Base-by-base conservation (phyloP, 164 flowering plant genomes). In the Kalanchoe fedtschenkoi region DNA sequence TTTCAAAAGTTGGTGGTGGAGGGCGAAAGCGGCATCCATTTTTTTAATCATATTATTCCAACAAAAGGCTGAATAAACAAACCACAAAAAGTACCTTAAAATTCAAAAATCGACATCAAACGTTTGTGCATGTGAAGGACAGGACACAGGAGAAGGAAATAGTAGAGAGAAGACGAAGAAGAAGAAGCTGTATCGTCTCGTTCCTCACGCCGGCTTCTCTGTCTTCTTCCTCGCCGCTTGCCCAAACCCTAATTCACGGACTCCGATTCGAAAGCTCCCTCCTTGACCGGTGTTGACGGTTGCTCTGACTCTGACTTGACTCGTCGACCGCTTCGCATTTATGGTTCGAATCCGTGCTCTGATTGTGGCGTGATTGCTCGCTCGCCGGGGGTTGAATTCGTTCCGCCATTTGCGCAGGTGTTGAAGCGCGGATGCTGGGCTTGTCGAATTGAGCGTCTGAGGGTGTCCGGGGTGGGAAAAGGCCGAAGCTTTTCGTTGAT, bases 81-180 rank as follows among this genome's bases (percentile, higher is more conserved):
- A n/a, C n/a, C n/a, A n/a, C n/a, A 46, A 19, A 44, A 44, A 44
- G 53, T 44, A 6, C 2, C 53, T 46, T 6, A 46, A 46, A 46
- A 19, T 46, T 19, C 11, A 19, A 46, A 46, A 43, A 46, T 19
- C 53, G 21, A 46, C 17, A 46, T 19, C 53, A 19, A 46, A 46
- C 53, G 53, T 46, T 46, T 46, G 19, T 46, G 53, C 53, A 46
- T 47, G 54, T 47, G 54, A 47, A 47, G 28, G 54, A 47, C 54
- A 47, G 54, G 22, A 19, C 2, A 28, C 21, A 22, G 28, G 8
- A 47, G 22, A 47, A 47, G 54, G 24, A 44, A 47, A 22, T 3
- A 22, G 22, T 13, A 47, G 54, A 47, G 54, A 47, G 28, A 47
- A 22, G 14, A 47, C 21, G 14, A n/a, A n/a, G n/a, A n/a, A n/a